phyloP scores from a whole-genome alignment of 306 rosid genomes.

The Sphenostylis stenocarpa region DNA sequence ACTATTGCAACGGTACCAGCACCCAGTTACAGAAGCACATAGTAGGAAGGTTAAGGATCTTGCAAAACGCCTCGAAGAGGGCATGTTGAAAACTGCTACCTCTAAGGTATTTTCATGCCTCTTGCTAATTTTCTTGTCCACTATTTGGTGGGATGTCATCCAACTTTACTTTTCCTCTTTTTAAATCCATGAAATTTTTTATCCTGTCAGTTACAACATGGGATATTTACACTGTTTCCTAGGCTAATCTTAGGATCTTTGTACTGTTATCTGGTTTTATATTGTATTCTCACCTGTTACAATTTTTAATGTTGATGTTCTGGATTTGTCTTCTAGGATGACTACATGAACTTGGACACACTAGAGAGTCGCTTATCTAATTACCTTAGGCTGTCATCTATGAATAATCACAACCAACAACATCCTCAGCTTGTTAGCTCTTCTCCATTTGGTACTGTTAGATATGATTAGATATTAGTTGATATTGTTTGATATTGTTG shows the following conservation, averaged over 20 bases:
- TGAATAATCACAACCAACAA: conserved; percentile 63
- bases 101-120: conserved; percentile 56
- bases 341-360: conserved; percentile 77
- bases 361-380: conserved; percentile 69
- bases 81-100: conserved; percentile 56
- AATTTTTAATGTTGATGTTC: conserved; percentile 27
- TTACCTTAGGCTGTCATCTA: conserved; percentile 40
- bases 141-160: neutral
- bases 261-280: neutral
- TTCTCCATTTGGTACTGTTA: conserved; percentile 61
- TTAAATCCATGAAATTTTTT: neutral
- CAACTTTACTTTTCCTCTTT: neutral
- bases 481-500: no score
- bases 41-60: conserved; percentile 55
- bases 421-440: conserved; percentile 65
- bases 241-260: neutral
- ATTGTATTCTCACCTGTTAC: neutral
- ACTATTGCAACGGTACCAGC: conserved; percentile 50
- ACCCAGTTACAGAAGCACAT: conserved; percentile 41
- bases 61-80: conserved; percentile 84
- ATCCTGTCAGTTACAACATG: conserved; percentile 22
- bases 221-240: neutral
- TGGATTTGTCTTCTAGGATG: conserved; percentile 58
- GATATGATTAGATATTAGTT: no score
- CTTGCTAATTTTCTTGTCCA: neutral